Percentiles rank a stretch among this genome's conserved stretches.
phyloP scores from a whole-genome alignment of 208 protist species.

The Acanthamoeba sp. region DNA sequence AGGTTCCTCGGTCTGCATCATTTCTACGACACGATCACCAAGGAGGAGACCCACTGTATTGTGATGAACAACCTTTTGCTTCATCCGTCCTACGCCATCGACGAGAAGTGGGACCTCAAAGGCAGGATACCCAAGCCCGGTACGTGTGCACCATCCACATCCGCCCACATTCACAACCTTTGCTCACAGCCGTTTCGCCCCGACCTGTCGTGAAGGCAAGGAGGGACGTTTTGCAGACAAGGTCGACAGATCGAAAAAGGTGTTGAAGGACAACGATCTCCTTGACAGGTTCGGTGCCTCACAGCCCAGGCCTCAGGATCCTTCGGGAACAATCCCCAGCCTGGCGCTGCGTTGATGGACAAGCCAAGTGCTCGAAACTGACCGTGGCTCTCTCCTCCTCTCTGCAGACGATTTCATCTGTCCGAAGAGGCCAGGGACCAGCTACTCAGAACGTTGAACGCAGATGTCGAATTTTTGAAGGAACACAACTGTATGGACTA shows the following conservation, averaged over 20 bases:
- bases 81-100: not conserved
- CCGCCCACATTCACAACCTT: not conserved
- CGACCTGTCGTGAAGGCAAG: not conserved
- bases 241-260: conserved; percentile 34
- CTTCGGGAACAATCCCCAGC: not conserved
- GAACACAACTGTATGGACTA: conserved; percentile 71
- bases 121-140: conserved; percentile 45
- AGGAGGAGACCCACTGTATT: conserved; percentile 65
- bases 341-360: not conserved
- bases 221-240: conserved; percentile 22
- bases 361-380: no score
- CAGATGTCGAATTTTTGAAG: conserved; percentile 66
- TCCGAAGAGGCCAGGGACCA: not conserved
- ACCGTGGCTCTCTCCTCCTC: no score
- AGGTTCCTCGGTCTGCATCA: conserved; percentile 57
- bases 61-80: conserved; percentile 69
- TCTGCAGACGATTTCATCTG: conserved; percentile 2
- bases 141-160: no score
- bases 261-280: conserved; percentile 70
- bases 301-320: not conserved
- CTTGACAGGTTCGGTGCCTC: not conserved
- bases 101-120: conserved; percentile 68
- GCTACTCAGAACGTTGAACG: not conserved
- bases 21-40: conserved; percentile 10
- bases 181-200: not conserved